Evolutionary conservation across 2,329 filamentous ascomycete genomes (phyloP), one percentile per base, ranked within the genome.

Genomic region (Trichophyton equinum): DNA sequence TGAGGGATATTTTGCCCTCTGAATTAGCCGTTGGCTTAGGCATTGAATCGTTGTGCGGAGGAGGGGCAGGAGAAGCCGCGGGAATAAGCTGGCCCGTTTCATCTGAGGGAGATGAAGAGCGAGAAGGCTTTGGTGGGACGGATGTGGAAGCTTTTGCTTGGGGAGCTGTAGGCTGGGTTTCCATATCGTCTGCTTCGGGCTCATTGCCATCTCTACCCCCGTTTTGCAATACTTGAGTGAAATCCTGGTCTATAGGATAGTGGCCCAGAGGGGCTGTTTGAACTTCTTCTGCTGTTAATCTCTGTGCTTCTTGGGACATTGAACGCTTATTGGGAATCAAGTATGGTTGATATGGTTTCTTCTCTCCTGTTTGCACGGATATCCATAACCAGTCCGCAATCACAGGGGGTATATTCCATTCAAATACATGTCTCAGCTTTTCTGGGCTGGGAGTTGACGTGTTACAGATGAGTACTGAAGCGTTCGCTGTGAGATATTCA

Each of bases 321-420:
- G 44, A 59, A 59, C 38, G 57, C 62, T 60, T 65, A 44, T 44
- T 68, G 33, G 68, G 68, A 57, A 76, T 71, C 20, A 72, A 65
- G 67, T 81, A 82, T 33, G 75, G 71, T 22, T 76, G 72, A 57
- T 79, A 80, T 9, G 78, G 68, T 61, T 81, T 75, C 66, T 75
- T 77, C 60, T 76, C 71, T 33, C 82, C 68, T 53, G 69, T 71
- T 59, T 79, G 78, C 58, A 96, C 84, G 65, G 88, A 94, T 58
- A 86, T 81, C 85, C 88, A 94, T 2, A 99, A 78, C 94, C 94
- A 99, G 22, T 86, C 82, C 18, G 84, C 82, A 6, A 82, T 82
- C 9, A 97, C 88, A n/a, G 92, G 84, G 1, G 91, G 89, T 9
- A 97, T 86, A 3, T 81, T 81, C 79, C 88, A 89, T 67, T 85